Percentiles rank a stretch among this genome's conserved stretches.
Conservation (phyloP, 441 rosid genomes). For the Pelargonium cotyledonis region DNA sequence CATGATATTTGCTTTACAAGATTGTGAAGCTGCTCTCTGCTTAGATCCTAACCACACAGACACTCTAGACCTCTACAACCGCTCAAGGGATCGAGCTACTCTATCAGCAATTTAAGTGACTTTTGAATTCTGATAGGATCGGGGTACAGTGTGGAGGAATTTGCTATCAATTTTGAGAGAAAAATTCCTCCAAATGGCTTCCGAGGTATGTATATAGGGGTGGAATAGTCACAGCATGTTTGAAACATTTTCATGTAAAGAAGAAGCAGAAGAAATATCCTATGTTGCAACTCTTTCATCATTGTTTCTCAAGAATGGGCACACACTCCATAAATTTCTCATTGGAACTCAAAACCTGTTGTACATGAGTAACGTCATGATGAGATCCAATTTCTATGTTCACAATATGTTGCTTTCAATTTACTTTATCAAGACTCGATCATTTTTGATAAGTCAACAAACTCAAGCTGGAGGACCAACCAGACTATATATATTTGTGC, state of each 20-base stretch:
- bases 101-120: slow-evolving; percentile 2
- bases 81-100: slow-evolving; percentile 4
- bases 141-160: no score
- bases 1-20: slow-evolving; percentile 45
- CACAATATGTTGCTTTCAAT: neutral
- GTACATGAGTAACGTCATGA: slow-evolving; percentile 23
- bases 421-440: neutral
- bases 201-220: neutral
- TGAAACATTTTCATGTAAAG: slow-evolving; percentile 7
- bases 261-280: neutral
- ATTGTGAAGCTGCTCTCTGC: slow-evolving; percentile 95
- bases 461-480: slow-evolving; percentile 4
- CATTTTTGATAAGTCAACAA: slow-evolving; percentile 1
- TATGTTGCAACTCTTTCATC: slow-evolving; percentile 7
- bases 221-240: neutral
- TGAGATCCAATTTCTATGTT: slow-evolving; percentile 2
- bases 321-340: slow-evolving; percentile 2
- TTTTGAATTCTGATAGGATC: neutral
- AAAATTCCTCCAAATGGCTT: neutral
- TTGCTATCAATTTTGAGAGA: neutral
- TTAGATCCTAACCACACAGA: slow-evolving; percentile 63
- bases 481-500: neutral
- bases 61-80: slow-evolving; percentile 50
- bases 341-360: slow-evolving; percentile 10
- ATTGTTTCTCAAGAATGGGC: slow-evolving; percentile 14